A percentile compares a stretch with the other conserved stretches of the same genome.
Evolutionary conservation across 2,329 filamentous ascomycete species (phyloP).

Genomic region (Botrytis tulipae): DNA sequence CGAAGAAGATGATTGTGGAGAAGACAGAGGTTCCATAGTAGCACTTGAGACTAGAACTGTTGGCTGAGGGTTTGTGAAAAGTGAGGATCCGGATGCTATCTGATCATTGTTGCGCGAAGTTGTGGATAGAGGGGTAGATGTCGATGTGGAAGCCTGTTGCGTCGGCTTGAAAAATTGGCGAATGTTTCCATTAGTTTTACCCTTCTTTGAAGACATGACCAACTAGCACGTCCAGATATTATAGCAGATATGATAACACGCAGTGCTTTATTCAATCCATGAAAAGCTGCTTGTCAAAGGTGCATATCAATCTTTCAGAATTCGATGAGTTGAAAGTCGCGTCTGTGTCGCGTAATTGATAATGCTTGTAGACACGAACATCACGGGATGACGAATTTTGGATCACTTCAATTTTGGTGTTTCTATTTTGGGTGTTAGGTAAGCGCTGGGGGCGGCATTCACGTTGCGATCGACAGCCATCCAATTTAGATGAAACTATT

Average conservation of each 20-base stretch:
- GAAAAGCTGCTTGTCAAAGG: not conserved
- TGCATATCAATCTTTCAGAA: not conserved
- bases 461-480: constrained; percentile 10
- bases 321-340: not conserved
- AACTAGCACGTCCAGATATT: not conserved
- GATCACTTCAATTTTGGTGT: not conserved
- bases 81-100: not conserved
- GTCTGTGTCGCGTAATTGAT: constrained; percentile 4
- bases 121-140: constrained; percentile 3
- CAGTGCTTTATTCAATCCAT: not conserved
- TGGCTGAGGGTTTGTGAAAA: not conserved
- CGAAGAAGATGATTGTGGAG: not conserved
- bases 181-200: constrained; percentile 12
- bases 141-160: not conserved
- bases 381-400: constrained; percentile 7
- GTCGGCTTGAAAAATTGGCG: constrained; percentile 14
- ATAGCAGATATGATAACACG: not conserved
- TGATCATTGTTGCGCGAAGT: not conserved
- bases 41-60: not conserved
- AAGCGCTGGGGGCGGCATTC: not conserved
- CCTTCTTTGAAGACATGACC: constrained; percentile 15
- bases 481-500: constrained; percentile 4
- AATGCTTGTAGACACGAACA: constrained; percentile 17
- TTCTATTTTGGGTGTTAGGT: constrained; percentile 11
- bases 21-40: not conserved